Conservation (phyloP, 306 rosid genomes). For the Fragaria ananassa region DNA sequence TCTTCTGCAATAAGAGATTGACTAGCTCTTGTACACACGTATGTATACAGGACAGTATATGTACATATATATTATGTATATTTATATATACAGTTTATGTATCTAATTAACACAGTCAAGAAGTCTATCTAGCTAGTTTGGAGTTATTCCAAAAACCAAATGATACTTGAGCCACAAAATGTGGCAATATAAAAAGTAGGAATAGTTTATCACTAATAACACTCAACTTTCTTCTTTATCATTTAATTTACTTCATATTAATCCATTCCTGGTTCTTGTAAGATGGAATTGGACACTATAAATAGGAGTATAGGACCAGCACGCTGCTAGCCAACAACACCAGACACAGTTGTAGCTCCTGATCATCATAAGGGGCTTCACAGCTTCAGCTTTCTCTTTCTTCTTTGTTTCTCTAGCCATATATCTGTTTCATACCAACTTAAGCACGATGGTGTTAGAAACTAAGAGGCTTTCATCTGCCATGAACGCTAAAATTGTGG, state of each 20-base stretch:
- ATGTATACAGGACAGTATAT: not conserved
- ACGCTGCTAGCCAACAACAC: not conserved
- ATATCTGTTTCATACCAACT: not conserved
- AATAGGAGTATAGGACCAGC: not conserved
- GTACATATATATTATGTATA: not conserved
- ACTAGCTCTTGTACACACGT: not conserved
- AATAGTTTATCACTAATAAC: not conserved
- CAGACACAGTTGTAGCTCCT: not conserved
- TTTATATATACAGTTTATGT: not conserved
- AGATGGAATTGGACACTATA: not conserved
- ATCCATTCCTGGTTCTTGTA: not conserved
- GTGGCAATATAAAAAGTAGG: not conserved
- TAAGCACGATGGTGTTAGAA: constrained; percentile 33
- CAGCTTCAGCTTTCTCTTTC: not conserved
- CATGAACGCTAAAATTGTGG: constrained; percentile 48
- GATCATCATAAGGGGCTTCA: constrained; percentile 5
- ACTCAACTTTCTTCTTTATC: not conserved
- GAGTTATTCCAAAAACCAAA: not conserved
- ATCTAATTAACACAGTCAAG: not conserved
- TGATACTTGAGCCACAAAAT: not conserved
- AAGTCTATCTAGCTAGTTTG: not conserved
- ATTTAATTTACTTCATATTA: not conserved
- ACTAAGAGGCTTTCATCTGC: constrained; percentile 28
- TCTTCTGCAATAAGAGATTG: not conserved
- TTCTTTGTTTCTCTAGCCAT: not conserved